Evolutionary conservation across 345 rosid genomes (phyloP), one percentile per base, ranked within the genome.

Genomic region (Salix arbutifolia): DNA sequence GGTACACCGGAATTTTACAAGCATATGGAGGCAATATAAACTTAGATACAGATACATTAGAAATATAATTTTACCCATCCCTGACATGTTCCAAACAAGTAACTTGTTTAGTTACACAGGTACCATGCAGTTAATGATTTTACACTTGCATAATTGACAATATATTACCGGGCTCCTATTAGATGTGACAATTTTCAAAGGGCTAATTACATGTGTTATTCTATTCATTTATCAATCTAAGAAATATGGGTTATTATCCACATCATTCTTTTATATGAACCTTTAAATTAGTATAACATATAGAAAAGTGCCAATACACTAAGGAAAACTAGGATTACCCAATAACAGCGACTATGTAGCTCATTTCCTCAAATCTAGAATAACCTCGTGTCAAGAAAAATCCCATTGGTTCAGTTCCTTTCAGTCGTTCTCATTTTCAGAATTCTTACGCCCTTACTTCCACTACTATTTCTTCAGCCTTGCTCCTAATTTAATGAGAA

Each of bases 181-280:
- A 17, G 42, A 30, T 18, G 17, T 30, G 38, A 8, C n/a, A 33
- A 19, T 33, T 35, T 35, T 23, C 19, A 66, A 66, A 19, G 46
- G 46, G 69, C 44, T n/a, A 35, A 33, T 12, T 18, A 10, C 18
- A 68, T n/a, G 52, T 25, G 26, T 46, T 67, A 68, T 21, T 14
- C 30, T 38, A 62, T 73, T 31, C 26, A 17, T 73, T 61, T 73
- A 19, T 4, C 26, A n/a, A 68, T 19, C 33, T 40, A 23, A n/a
- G 65, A 17, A 26, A 73, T 53, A 62, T 64, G 69, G 58, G 31
- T 42, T 62, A 21, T 42, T 73, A 65, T 44, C 75, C 46, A 30
- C 33, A n/a, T 8, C 31, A 17, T 44, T 38, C 46, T 16, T 62
- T 56, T 25, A 40, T 8, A 37, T 40, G 23, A 26, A 73, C 13